These are phyloP conservation scores for Nephelium lappaceum DNA, from an alignment of 345 rosid species.

Conservation along the genomic window DNA sequence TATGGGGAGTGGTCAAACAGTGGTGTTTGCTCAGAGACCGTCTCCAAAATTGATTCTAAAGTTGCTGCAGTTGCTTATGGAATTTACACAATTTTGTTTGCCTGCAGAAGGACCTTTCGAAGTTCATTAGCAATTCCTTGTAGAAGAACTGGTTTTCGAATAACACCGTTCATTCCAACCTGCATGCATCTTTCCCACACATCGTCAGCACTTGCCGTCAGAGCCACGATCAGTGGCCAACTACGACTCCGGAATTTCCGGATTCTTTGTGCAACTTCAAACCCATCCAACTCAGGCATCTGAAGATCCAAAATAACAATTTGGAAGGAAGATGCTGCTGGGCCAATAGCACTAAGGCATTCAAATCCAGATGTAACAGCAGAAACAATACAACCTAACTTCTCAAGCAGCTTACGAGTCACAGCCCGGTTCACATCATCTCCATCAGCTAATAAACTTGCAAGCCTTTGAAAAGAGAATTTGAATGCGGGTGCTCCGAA, in stretches of 20 bases:
- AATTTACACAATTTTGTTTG: slow-evolving; percentile 42
- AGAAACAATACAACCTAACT: slow-evolving; percentile 79
- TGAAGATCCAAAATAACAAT: slow-evolving; percentile 81
- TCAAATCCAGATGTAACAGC: slow-evolving; percentile 73
- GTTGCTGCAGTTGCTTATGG: neutral
- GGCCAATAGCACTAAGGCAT: slow-evolving; percentile 59
- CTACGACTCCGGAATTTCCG: slow-evolving; percentile 57
- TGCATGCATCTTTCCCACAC: slow-evolving; percentile 67
- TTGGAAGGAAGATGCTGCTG: slow-evolving; percentile 56
- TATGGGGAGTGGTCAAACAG: neutral
- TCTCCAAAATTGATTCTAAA: neutral
- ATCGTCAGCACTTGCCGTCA: slow-evolving; percentile 58
- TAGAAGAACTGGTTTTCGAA: slow-evolving; percentile 68
- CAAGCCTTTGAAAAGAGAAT: slow-evolving; percentile 66
- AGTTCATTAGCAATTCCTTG: slow-evolving; percentile 77
- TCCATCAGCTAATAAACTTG: slow-evolving; percentile 75
- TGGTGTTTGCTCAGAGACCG: neutral
- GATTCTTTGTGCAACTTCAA: slow-evolving; percentile 77
- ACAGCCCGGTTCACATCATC: slow-evolving; percentile 78
- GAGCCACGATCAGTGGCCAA: slow-evolving; percentile 73
- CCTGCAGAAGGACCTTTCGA: slow-evolving; percentile 58
- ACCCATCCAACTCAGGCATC: slow-evolving; percentile 77
- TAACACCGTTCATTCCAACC: slow-evolving; percentile 77
- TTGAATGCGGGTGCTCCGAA: slow-evolving; percentile 54
- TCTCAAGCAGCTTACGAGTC: slow-evolving; percentile 75